Evolutionary conservation across 495 filamentous ascomycete species (phyloP), one percentile per base, ranked within the genome.

Genomic region (Cryomyces minteri): DNA sequence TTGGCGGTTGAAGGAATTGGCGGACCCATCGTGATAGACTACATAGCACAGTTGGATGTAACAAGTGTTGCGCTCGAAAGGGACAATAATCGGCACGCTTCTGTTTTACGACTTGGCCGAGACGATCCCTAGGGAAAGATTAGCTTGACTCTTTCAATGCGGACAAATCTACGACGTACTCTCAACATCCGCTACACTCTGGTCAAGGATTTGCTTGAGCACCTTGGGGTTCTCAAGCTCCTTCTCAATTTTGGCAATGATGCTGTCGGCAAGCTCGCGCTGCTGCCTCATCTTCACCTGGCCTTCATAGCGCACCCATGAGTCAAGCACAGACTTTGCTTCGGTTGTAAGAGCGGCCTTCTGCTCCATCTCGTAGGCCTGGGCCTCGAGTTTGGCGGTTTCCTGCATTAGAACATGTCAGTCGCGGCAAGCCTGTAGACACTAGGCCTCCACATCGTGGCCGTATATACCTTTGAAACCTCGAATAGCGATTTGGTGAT

Each of bases 281-380:
- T 99, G 90, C 71, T 96, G 84, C 60, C 90, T 77, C 69, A 87
- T 81, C 82, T 95, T 99, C 57, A 96, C 87, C 71, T 96, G 90
- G 48, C 81, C 72, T 72, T 99, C 90, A 65, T 99, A 99, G 57
- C 90, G 78, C 47, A 95, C 87, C 90, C 92, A 96, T 43, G 87
- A 94, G 62, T 99, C 90, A 45, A 99, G 77, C 33, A 95, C 88
- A 42, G 72, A 56, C 78, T 94, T 96, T 51, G 88, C 92, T 74
- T 99, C 92, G 45, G 73, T 65, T 30, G 84, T 86, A 45, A 95
- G 70, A 43, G 83, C 79, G 44, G 87, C 94, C 64, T 73, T 80
- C 69, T 99, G 90, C 74, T 96, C 84, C 51, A 99, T 78, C 72
- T 96, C 87, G 63, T 80, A 99, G 41, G 84, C 84, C 75, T 94